Conservation (phyloP, 257 asterid species). For the Nicotiana sylvestris region DNA sequence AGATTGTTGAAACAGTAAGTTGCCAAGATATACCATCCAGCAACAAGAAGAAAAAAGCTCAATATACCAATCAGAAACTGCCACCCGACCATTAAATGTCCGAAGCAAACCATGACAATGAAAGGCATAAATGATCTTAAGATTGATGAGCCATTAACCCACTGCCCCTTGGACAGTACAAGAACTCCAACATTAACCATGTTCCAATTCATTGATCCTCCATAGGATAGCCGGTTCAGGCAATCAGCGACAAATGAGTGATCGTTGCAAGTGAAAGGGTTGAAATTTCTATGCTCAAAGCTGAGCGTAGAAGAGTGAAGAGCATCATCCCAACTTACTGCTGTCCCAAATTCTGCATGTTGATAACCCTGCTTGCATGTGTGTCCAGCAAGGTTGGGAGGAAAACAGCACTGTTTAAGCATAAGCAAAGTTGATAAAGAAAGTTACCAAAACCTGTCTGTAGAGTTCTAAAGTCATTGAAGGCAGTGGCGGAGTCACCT, state of each 20-base stretch:
- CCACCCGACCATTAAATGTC: conserved; percentile 69
- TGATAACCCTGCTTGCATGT: conserved; percentile 56
- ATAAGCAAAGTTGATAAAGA: neutral
- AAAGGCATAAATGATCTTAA: conserved; percentile 67
- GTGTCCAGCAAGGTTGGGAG: conserved; percentile 60
- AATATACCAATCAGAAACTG: conserved; percentile 49
- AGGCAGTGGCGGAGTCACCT: too few relatives aligned
- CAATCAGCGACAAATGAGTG: conserved; percentile 68
- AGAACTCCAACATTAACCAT: conserved; percentile 67
- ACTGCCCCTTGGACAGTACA: conserved; percentile 51
- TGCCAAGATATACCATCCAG: conserved; percentile 60
- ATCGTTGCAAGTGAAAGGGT: conserved; percentile 83
- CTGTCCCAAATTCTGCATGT: conserved; percentile 63
- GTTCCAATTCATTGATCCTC: conserved; percentile 79
- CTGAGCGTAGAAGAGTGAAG: conserved; percentile 38
- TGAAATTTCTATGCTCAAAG: conserved; percentile 65
- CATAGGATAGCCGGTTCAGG: conserved; percentile 63
- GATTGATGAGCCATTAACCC: conserved; percentile 57
- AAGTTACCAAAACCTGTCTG: neutral
- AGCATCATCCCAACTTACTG: conserved; percentile 86
- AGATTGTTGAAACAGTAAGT: conserved; percentile 40
- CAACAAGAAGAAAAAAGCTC: conserved; percentile 46
- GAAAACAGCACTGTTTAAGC: conserved; percentile 67
- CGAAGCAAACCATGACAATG: conserved; percentile 51
- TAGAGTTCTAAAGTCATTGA: neutral